These are phyloP conservation scores for Lindgomyces ingoldianus DNA, from an alignment of 495 filamentous ascomycete genomes.

Conservation along the genomic window DNA sequence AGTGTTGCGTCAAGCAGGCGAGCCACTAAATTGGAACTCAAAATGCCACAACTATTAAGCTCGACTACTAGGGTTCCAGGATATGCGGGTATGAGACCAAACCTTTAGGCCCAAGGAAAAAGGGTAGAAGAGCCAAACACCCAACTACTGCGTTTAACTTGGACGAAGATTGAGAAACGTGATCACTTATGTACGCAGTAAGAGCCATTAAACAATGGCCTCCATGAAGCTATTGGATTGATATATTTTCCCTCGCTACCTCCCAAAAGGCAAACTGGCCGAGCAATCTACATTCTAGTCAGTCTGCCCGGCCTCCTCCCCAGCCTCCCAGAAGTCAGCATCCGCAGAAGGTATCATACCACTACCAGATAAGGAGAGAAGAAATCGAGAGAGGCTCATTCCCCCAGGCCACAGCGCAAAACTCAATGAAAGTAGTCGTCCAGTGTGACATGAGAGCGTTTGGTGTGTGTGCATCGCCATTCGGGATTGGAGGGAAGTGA, in stretches of 20 bases:
- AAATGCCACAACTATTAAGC: neutral
- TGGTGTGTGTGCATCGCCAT: neutral
- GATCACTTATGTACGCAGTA: no score
- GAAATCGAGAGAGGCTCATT: neutral
- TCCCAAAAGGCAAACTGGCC: neutral
- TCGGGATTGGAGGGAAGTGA: neutral
- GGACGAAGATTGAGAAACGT: no score
- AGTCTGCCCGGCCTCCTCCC: neutral
- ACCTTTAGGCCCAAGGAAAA: no score
- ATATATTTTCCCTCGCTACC: neutral
- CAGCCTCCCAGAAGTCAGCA: neutral
- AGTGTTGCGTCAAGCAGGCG: neutral
- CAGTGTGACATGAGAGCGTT: neutral
- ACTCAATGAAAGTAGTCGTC: neutral
- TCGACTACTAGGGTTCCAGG: neutral
- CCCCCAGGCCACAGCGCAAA: neutral
- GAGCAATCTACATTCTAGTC: constrained; percentile 2
- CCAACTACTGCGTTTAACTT: no score
- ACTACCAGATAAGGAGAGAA: constrained; percentile 4
- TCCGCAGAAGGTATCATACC: constrained; percentile 10
- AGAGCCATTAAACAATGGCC: neutral
- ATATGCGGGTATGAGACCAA: no score
- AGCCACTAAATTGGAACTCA: neutral
- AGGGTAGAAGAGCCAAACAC: no score
- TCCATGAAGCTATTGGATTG: neutral